Conservation (phyloP, 2,329 filamentous ascomycete species). For the Cercospora zeina region DNA sequence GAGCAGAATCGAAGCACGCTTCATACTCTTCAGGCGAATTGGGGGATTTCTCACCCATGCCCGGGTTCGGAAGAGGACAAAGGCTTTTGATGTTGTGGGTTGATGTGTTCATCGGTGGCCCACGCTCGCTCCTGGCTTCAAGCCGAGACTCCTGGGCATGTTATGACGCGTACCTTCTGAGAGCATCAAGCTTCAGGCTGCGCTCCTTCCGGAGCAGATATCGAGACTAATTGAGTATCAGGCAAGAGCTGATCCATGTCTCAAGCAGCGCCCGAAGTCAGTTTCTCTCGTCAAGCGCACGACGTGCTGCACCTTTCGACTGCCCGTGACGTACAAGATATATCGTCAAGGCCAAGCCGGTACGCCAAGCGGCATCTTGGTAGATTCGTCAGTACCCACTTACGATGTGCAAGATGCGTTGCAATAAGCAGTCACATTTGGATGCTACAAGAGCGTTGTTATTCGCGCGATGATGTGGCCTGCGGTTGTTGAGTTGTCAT, state of each 20-base stretch:
- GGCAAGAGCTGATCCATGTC: not conserved
- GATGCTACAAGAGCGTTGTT: not conserved
- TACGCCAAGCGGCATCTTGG: not conserved
- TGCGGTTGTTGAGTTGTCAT: too few species aligned
- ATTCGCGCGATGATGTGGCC: not conserved
- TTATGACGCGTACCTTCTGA: not conserved
- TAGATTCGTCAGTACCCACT: not conserved
- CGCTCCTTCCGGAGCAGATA: not conserved
- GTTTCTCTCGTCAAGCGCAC: not conserved
- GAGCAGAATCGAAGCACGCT: not conserved
- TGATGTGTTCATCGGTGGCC: not conserved
- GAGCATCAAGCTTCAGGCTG: not conserved
- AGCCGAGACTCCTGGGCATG: not conserved
- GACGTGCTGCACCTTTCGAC: not conserved
- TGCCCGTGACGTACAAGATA: not conserved
- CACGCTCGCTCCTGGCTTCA: not conserved
- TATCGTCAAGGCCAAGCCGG: not conserved
- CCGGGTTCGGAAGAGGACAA: not conserved
- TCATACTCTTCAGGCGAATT: not conserved
- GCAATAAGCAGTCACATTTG: not conserved
- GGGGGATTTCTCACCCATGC: not conserved
- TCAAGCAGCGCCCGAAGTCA: not conserved
- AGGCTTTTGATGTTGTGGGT: not conserved
- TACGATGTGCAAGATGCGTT: not conserved
- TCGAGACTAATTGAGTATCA: not conserved